These are phyloP conservation scores for Penicillium parvum DNA, from an alignment of 495 filamentous ascomycete species.

Conservation along the genomic window DNA sequence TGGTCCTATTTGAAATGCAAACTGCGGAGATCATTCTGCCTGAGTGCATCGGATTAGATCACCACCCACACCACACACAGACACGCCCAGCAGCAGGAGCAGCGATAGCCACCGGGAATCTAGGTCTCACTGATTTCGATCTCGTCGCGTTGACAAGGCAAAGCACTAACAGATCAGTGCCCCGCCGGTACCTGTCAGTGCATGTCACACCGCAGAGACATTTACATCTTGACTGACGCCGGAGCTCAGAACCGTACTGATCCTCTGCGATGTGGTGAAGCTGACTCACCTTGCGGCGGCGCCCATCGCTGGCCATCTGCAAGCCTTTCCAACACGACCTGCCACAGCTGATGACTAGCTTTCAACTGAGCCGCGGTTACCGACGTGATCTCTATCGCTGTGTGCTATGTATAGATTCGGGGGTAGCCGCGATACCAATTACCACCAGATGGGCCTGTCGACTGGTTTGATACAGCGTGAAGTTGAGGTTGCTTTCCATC, in stretches of 20 bases:
- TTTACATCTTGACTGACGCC: constrained; percentile 19
- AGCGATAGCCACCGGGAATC: neutral
- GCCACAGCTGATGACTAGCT: constrained; percentile 4
- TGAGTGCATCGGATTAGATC: constrained; percentile 2
- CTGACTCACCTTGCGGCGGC: constrained; percentile 10
- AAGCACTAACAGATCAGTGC: constrained; percentile 15
- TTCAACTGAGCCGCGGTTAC: constrained; percentile 14
- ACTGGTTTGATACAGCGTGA: neutral
- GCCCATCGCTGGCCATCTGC: constrained; percentile 4
- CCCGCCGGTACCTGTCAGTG: constrained; percentile 21
- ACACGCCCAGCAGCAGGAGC: neutral
- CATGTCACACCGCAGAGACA: constrained; percentile 21
- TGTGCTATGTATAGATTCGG: constrained; percentile 1
- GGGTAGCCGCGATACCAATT: neutral
- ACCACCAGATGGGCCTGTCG: neutral
- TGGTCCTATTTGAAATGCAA: constrained; percentile 7
- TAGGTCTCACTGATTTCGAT: constrained; percentile 21
- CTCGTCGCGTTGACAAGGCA: constrained; percentile 5
- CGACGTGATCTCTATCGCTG: neutral
- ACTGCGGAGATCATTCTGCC: constrained; percentile 3
- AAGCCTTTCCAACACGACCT: constrained; percentile 2
- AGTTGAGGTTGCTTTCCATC: neutral
- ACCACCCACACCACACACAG: neutral
- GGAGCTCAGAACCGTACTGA: constrained; percentile 9
- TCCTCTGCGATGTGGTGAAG: neutral